Percentiles rank a stretch among this genome's conserved stretches.
These are phyloP conservation scores for Hirsutella rhossiliensis DNA, from an alignment of 2,329 filamentous ascomycete species.

Conservation along the genomic window DNA sequence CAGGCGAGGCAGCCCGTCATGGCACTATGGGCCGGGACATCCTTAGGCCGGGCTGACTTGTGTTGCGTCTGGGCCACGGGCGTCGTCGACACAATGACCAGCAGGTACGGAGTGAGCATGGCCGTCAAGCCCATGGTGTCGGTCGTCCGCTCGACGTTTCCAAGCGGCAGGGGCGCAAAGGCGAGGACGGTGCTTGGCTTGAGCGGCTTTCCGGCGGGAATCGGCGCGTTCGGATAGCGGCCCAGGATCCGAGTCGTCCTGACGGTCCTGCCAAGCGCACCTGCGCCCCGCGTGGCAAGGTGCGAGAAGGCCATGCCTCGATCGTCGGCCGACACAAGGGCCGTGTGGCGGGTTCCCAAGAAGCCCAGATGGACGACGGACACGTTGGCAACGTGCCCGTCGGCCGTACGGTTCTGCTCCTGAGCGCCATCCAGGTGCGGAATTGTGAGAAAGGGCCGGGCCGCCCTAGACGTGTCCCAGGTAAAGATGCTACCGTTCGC, in stretches of 20 bases:
- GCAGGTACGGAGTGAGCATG: conserved; percentile 86
- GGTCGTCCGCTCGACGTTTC: conserved; percentile 84
- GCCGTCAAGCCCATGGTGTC: conserved; percentile 86
- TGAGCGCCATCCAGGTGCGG: conserved; percentile 59
- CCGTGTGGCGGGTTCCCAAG: conserved; percentile 83
- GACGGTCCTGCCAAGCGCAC: conserved; percentile 71
- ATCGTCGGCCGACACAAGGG: conserved; percentile 88
- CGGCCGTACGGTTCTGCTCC: conserved; percentile 51
- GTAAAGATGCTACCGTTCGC: conserved; percentile 87
- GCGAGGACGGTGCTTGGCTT: conserved; percentile 93
- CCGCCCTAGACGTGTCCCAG: conserved; percentile 79
- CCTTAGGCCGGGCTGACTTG: conserved; percentile 83
- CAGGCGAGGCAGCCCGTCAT: conserved; percentile 91
- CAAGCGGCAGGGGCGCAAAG: conserved; percentile 79
- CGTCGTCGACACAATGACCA: conserved; percentile 95
- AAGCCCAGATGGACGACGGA: conserved; percentile 89
- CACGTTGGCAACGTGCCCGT: conserved; percentile 72
- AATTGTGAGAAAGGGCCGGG: conserved; percentile 80
- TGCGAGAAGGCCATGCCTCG: conserved; percentile 97
- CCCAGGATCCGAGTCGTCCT: conserved; percentile 87
- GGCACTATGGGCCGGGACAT: conserved; percentile 77
- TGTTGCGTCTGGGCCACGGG: conserved; percentile 94
- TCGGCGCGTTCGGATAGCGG: conserved; percentile 65
- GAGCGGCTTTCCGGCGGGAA: conserved; percentile 50
- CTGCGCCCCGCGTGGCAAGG: conserved; percentile 81